These are phyloP conservation scores for Toxicodendron radicans DNA, from an alignment of 345 rosid genomes.

Conservation along the genomic window DNA sequence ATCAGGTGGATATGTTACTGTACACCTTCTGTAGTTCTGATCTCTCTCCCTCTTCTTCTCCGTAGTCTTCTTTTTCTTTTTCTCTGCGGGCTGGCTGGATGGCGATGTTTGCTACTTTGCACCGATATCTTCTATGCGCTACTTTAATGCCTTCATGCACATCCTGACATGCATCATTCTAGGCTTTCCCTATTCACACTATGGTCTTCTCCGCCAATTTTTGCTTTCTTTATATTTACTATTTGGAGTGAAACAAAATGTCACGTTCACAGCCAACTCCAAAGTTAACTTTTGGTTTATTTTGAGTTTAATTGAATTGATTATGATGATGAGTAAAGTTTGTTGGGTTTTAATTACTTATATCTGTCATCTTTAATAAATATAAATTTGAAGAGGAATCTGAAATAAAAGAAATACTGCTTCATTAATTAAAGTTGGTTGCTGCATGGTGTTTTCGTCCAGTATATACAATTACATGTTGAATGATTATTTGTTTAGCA, in stretches of 20 bases:
- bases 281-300: too few relatives aligned
- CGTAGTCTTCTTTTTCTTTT: neutral
- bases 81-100: neutral
- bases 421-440: neutral
- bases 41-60: neutral
- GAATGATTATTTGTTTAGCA: too few relatives aligned
- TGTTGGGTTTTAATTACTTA: neutral
- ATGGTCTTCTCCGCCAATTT: conserved; percentile 18
- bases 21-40: too few relatives aligned
- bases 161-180: conserved; percentile 4
- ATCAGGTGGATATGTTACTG: too few relatives aligned
- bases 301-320: too few relatives aligned
- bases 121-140: conserved; percentile 18
- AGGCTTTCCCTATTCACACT: neutral
- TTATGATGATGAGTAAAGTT: neutral
- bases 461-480: too few relatives aligned
- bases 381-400: neutral
- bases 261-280: neutral
- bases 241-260: neutral
- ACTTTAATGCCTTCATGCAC: conserved; percentile 7
- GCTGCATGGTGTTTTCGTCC: neutral
- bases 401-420: neutral
- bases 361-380: neutral
- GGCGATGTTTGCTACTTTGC: conserved; percentile 19
- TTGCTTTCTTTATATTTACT: neutral